Conservation (phyloP, 2,329 filamentous ascomycete genomes). For the Xylariaceae sp. region DNA sequence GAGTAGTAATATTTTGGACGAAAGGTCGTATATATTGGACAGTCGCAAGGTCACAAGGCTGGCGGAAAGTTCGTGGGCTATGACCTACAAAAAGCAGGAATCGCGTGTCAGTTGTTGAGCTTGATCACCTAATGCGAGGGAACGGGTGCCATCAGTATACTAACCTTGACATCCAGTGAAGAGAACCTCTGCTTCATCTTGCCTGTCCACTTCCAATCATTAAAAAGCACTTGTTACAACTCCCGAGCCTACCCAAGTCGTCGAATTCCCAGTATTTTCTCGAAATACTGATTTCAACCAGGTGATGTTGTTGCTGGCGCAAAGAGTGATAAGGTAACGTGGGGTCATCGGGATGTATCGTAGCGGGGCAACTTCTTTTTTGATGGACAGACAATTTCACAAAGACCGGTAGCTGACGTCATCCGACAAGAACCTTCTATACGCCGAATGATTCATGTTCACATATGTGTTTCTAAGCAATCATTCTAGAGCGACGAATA, state of each 20-base stretch:
- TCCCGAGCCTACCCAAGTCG: neutral
- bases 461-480: no score
- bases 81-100: slow-evolving; percentile 58
- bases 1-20: slow-evolving; percentile 89
- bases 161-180: slow-evolving; percentile 53
- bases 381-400: neutral
- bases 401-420: slow-evolving; percentile 3
- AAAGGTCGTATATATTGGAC: slow-evolving; percentile 93
- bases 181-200: slow-evolving; percentile 57
- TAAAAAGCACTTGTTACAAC: no score
- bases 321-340: neutral
- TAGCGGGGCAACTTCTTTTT: slow-evolving; percentile 2
- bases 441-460: slow-evolving; percentile 11
- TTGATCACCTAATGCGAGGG: neutral
- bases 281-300: neutral
- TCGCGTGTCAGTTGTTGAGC: neutral
- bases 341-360: neutral
- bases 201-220: neutral
- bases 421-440: slow-evolving; percentile 5
- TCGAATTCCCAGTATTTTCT: neutral
- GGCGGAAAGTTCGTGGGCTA: slow-evolving; percentile 84
- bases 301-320: neutral
- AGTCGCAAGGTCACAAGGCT: slow-evolving; percentile 75
- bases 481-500: no score
- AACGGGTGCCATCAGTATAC: neutral